phyloP scores from a whole-genome alignment of 108 stramenopile genomes.

The Parietichytrium sp. region DNA sequence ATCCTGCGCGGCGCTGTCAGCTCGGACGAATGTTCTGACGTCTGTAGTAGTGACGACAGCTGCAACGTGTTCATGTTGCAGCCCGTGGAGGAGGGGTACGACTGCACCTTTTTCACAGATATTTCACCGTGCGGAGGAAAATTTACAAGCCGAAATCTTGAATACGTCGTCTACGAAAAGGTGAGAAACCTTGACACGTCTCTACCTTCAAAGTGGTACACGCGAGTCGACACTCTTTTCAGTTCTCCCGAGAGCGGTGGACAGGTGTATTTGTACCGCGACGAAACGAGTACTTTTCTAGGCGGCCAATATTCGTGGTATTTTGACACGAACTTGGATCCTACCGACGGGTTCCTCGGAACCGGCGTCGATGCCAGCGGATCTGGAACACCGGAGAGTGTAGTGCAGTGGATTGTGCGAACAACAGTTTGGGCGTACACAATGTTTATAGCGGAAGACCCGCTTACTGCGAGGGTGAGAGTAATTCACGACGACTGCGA shows the following conservation, averaged over 20 bases:
- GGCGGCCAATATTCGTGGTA: background rate
- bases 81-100: background rate
- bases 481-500: background rate
- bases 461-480: background rate
- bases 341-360: background rate
- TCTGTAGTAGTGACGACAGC: background rate
- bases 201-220: slow-evolving; percentile 17
- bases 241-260: background rate
- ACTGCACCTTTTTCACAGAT: background rate
- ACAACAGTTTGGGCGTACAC: slow-evolving; percentile 5
- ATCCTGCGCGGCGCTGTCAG: background rate
- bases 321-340: background rate
- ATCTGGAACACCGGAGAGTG: background rate
- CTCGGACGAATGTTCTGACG: background rate
- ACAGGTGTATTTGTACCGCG: background rate
- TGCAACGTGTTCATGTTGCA: background rate
- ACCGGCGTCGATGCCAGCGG: background rate
- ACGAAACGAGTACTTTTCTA: background rate
- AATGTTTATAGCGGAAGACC: background rate
- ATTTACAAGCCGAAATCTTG: background rate
- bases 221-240: background rate
- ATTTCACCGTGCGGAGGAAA: background rate
- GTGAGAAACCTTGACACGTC: too few relatives aligned
- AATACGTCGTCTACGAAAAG: background rate
- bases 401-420: background rate